Percentiles rank a stretch among this genome's conserved stretches.
phyloP scores from a whole-genome alignment of 2,329 filamentous ascomycete species.

The Pseudocercospora cruenta region DNA sequence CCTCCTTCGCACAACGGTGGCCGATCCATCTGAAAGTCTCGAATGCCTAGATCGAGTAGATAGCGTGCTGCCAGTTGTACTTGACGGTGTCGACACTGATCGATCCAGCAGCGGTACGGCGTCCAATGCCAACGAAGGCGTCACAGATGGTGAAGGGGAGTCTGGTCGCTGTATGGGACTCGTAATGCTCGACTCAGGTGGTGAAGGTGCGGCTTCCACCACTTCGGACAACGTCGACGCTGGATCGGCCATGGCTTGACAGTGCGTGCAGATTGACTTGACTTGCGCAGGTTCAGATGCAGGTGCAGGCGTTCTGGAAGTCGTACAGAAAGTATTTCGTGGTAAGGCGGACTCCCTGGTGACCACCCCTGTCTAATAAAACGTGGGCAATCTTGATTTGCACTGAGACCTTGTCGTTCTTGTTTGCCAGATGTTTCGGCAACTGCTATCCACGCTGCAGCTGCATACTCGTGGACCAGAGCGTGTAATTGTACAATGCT shows the following conservation, averaged over 20 bases:
- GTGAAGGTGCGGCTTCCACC: constrained; percentile 13
- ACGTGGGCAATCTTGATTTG: constrained; percentile 8
- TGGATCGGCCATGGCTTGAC: constrained; percentile 7
- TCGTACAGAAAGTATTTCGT: constrained; percentile 4
- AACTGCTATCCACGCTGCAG: background rate
- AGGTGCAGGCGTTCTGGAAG: constrained; percentile 6
- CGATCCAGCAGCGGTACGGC: constrained; percentile 63
- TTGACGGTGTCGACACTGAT: constrained; percentile 61
- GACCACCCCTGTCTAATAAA: constrained; percentile 7
- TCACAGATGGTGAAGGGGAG: constrained; percentile 67
- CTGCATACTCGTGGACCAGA: background rate
- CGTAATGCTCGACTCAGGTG: constrained; percentile 33
- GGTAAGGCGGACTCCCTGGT: background rate
- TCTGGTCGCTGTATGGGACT: constrained; percentile 48
- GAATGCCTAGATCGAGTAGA: constrained; percentile 46
- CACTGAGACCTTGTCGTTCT: background rate
- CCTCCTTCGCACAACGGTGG: constrained; percentile 59
- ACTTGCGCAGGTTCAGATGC: background rate
- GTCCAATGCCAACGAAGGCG: constrained; percentile 66
- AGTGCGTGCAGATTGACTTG: background rate
- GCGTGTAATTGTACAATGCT: background rate
- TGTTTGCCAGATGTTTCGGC: background rate
- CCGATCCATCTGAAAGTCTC: constrained; percentile 57
- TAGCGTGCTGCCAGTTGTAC: constrained; percentile 52
- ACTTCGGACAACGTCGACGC: constrained; percentile 6